Base-by-base conservation (phyloP, 2,329 filamentous ascomycete genomes). In the Helotiales sp. region DNA sequence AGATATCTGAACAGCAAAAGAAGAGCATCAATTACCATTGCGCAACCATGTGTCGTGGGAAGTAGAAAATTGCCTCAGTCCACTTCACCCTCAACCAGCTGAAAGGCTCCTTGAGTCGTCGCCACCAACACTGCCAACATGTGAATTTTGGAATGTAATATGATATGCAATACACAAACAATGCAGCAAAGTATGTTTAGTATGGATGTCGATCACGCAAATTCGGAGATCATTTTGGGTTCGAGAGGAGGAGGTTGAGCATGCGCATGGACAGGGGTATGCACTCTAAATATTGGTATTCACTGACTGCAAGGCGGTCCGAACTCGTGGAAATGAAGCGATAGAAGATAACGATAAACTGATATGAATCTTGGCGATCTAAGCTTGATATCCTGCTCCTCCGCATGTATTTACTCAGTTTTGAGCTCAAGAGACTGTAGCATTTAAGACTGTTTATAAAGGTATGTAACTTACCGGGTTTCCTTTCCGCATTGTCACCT, bases 181-280 rank as follows among this genome's bases (percentile, higher is more conserved):
- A 24, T 27, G 13, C 19, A 44, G 3, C 40, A 44, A 44, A 44
- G n/a, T 22, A 51, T 51, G 17, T 24, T 25, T 9, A 13, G 48
- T 51, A 51, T 38, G n/a, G n/a, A 51, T 51, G 48, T 25, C 27
- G 31, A 17, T 33, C 17, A 22, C 24, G 17, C 27, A 50, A 33
- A 29, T 19, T 15, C 36, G 4, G 31, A 24, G 48, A 49, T 2
- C 46, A 49, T 49, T 33, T 27, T 44, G 25, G 6, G 12, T 30
- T 49, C 3, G 17, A 29, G 27, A 30, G 22, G 42, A 47, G 42
- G 25, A 31, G 48, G 19, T 15, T 49, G 8, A 7, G 19, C 19
- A n/a, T 44, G 40, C 40, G 31, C n/a, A 31, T 34, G 2, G 22
- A 51, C 48, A 51, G 48, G 48, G 48, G 33, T 50, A 36, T 19